phyloP scores from a whole-genome alignment of 257 asterid species.

The Cynanchum wilfordii region DNA sequence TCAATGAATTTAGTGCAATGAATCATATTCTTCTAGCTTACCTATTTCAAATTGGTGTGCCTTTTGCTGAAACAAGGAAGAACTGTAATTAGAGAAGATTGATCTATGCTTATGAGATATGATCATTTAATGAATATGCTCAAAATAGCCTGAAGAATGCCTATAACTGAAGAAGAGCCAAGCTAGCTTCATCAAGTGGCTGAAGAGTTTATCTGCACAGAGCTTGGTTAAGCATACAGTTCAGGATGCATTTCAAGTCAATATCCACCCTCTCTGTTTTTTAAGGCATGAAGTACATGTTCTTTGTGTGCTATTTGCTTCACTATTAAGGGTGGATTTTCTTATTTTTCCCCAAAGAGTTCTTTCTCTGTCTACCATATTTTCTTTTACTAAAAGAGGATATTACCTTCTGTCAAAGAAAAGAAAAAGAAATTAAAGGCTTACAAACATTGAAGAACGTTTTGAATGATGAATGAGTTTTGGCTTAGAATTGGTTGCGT shows the following conservation, averaged over 20 bases:
- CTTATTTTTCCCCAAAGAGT: too few species aligned
- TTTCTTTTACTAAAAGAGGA: not conserved
- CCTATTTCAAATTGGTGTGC: not conserved
- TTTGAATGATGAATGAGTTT: not conserved
- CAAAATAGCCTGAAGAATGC: not conserved
- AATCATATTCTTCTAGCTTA: not conserved
- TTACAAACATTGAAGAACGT: not conserved
- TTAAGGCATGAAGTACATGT: not conserved
- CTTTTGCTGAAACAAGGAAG: not conserved
- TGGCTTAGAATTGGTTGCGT: not conserved
- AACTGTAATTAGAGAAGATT: not conserved
- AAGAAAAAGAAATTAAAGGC: not conserved
- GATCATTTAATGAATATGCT: not conserved
- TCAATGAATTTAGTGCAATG: not conserved
- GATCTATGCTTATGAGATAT: not conserved
- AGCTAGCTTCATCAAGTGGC: not conserved
- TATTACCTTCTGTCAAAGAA: not conserved
- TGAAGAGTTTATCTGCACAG: not conserved
- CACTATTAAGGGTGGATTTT: too few species aligned
- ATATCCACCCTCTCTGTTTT: not conserved
- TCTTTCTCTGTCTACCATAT: not conserved
- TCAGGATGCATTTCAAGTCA: not conserved
- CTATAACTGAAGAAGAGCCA: not conserved
- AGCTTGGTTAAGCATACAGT: not conserved
- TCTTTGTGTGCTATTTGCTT: too few species aligned